These are phyloP conservation scores for Cucurbita pepo DNA, from an alignment of 306 rosid genomes.

Conservation along the genomic window DNA sequence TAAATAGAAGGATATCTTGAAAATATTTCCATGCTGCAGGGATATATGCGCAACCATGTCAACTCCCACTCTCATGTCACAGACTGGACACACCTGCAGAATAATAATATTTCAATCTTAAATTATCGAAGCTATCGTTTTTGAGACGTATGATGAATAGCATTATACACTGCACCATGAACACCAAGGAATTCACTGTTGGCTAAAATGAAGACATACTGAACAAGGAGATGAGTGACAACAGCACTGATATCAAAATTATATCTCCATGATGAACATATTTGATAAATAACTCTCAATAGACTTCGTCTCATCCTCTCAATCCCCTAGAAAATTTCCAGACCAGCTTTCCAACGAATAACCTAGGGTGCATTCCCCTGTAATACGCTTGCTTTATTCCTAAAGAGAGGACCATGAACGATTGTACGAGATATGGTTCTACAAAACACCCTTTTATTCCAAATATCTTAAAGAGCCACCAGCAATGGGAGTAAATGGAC, in stretches of 20 bases:
- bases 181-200: background rate
- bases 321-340: background rate
- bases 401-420: background rate
- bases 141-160: background rate
- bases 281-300: background rate
- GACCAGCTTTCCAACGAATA: background rate
- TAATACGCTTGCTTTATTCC: background rate
- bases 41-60: constrained; percentile 97
- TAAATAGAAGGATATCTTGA: constrained; percentile 71
- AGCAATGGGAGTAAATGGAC: background rate
- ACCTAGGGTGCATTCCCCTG: background rate
- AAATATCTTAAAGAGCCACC: background rate
- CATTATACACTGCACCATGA: background rate
- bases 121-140: background rate
- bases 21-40: constrained; percentile 80
- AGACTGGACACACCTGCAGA: constrained; percentile 90
- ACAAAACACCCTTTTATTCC: background rate
- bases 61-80: constrained; percentile 86
- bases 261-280: background rate
- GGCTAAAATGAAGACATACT: background rate
- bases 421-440: background rate
- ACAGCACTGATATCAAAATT: background rate
- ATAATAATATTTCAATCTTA: background rate
- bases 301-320: background rate
- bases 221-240: background rate